Conservation (phyloP, 2,329 filamentous ascomycete species). For the Aspergillus carbonarius region DNA sequence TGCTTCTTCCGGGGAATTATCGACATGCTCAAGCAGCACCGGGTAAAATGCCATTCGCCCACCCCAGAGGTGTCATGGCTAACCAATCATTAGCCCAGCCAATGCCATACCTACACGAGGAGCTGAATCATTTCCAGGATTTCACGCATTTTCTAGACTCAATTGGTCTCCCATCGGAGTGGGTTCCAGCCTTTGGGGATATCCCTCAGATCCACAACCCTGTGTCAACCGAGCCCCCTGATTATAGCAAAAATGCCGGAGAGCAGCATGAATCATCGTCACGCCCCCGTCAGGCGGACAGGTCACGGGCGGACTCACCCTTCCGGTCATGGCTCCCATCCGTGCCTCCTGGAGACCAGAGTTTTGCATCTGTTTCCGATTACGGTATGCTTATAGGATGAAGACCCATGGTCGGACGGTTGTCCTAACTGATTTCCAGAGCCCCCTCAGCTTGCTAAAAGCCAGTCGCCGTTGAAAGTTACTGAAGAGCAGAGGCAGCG, state of each 20-base stretch:
- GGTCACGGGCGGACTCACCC: constrained; percentile 32
- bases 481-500: constrained; percentile 4
- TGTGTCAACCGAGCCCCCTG: constrained; percentile 24
- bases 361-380: constrained; percentile 32
- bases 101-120: constrained; percentile 32
- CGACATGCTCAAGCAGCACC: constrained; percentile 19
- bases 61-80: neutral
- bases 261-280: constrained; percentile 22
- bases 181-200: constrained; percentile 30
- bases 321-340: constrained; percentile 37
- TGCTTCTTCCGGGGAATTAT: constrained; percentile 33
- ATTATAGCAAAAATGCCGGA: constrained; percentile 16
- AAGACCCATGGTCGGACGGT: neutral
- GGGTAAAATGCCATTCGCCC: neutral
- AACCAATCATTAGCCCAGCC: constrained; percentile 23
- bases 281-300: constrained; percentile 20
- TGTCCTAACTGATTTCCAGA: constrained; percentile 17
- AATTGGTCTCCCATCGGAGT: constrained; percentile 35
- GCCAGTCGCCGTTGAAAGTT: constrained; percentile 22
- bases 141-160: constrained; percentile 39
- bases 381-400: constrained; percentile 22
- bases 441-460: constrained; percentile 26
- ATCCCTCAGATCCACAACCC: constrained; percentile 26
- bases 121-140: constrained; percentile 37
- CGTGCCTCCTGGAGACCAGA: constrained; percentile 33